These are phyloP conservation scores for Solanum infundibuliforme DNA, from an alignment of 257 asterid species.

Conservation along the genomic window DNA sequence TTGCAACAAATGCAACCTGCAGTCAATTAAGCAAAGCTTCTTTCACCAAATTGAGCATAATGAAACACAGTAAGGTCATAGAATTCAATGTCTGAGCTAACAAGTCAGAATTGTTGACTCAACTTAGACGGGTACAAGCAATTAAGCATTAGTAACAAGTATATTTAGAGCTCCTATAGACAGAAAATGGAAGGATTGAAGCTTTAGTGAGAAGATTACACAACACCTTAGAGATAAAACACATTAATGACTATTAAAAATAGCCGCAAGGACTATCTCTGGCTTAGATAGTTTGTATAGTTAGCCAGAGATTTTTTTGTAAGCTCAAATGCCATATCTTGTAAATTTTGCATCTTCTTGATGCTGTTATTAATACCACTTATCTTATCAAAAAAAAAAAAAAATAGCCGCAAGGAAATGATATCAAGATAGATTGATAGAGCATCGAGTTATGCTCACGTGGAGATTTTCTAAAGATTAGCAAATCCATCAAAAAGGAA, in stretches of 20 bases:
- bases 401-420: not conserved
- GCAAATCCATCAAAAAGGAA: not conserved
- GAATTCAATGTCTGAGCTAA: not conserved
- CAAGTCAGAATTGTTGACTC: not conserved
- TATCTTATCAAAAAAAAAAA: too few relatives aligned
- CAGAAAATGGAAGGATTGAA: not conserved
- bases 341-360: too few relatives aligned
- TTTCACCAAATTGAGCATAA: not conserved
- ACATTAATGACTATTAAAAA: not conserved
- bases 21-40: not conserved
- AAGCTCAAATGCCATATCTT: too few relatives aligned
- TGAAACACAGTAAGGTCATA: not conserved
- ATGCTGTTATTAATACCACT: too few relatives aligned
- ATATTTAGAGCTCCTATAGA: not conserved
- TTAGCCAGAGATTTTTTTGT: too few relatives aligned
- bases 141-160: not conserved
- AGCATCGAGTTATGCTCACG: not conserved
- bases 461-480: not conserved
- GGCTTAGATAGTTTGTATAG: too few relatives aligned
- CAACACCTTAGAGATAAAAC: not conserved
- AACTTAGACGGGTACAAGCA: not conserved
- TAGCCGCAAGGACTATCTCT: too few relatives aligned
- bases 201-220: not conserved
- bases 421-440: not conserved
- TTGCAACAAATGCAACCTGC: slow-evolving; percentile 97